phyloP scores from a whole-genome alignment of 371 early-diverging fungal species.

The Blakeslea trispora region DNA sequence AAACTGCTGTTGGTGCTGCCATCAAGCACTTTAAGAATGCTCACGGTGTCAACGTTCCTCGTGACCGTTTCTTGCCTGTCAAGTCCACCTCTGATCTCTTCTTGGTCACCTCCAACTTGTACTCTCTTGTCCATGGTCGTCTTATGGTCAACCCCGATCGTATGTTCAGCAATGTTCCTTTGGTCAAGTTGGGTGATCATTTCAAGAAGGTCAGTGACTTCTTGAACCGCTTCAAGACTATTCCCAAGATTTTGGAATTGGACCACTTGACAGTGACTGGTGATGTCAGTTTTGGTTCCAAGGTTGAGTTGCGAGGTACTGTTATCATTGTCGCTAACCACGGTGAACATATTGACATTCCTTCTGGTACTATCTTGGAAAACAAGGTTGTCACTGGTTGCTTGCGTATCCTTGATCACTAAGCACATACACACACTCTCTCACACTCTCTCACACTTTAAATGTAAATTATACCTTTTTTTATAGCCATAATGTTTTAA shows the following conservation, averaged over 20 bases:
- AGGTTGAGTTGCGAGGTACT: constrained; percentile 95
- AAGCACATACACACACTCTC: constrained; percentile 14
- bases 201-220: constrained; percentile 92
- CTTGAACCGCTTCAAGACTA: constrained; percentile 84
- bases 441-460: constrained; percentile 1
- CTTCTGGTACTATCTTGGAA: constrained; percentile 97
- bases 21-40: constrained; percentile 98
- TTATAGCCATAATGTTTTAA: too few species aligned
- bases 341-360: constrained; percentile 95
- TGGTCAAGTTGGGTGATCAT: constrained; percentile 97
- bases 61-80: constrained; percentile 98
- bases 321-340: constrained; percentile 99
- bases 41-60: constrained; percentile 98
- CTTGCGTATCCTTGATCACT: constrained; percentile 87
- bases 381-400: constrained; percentile 99
- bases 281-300: constrained; percentile 96
- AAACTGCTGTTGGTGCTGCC: constrained; percentile 99
- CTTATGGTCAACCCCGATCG: constrained; percentile 92
- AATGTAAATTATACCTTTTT: constrained; percentile 1
- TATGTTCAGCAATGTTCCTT: constrained; percentile 90
- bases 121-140: constrained; percentile 91
- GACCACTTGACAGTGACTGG: constrained; percentile 99
- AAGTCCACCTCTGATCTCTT: constrained; percentile 99
- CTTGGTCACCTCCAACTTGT: constrained; percentile 96
- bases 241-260: constrained; percentile 96